Conservation (phyloP, 2,329 filamentous ascomycete species). For the Botrytis paeoniae region DNA sequence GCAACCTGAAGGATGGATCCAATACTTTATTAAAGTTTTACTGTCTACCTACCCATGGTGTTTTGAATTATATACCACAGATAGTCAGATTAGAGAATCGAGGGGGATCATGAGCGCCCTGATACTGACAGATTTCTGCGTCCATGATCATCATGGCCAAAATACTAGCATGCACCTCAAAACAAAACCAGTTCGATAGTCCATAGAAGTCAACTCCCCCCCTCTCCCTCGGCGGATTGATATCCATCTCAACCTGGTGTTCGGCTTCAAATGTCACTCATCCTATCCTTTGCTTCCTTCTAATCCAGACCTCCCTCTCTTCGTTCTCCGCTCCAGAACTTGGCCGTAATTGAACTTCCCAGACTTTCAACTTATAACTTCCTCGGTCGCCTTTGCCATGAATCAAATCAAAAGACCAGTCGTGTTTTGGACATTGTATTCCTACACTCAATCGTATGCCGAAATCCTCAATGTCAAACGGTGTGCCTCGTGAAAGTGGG, state of each 20-base stretch:
- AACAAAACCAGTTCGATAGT: not conserved
- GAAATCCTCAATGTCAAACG: constrained; percentile 73
- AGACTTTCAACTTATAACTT: constrained; percentile 58
- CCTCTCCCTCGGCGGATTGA: not conserved
- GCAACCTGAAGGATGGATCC: not conserved
- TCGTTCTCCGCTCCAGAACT: constrained; percentile 9
- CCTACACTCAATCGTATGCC: constrained; percentile 61
- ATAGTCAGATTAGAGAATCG: not conserved
- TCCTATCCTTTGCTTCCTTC: constrained; percentile 29
- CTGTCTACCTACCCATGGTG: not conserved
- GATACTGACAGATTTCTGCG: not conserved
- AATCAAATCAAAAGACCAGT: constrained; percentile 68
- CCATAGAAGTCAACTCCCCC: not conserved
- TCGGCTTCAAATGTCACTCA: constrained; percentile 19
- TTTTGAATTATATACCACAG: not conserved
- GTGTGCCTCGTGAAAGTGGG: constrained; percentile 58
- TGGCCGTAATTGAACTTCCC: constrained; percentile 58
- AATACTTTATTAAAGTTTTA: not conserved
- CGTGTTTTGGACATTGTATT: constrained; percentile 65
- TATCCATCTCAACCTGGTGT: not conserved
- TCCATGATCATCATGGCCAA: not conserved
- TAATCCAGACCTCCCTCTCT: constrained; percentile 27
- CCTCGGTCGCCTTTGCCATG: constrained; percentile 61
- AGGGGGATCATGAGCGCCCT: not conserved
- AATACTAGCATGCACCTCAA: not conserved